phyloP scores from a whole-genome alignment of 805 yeast genomes.

The Kodamaea nitidulidarum region DNA sequence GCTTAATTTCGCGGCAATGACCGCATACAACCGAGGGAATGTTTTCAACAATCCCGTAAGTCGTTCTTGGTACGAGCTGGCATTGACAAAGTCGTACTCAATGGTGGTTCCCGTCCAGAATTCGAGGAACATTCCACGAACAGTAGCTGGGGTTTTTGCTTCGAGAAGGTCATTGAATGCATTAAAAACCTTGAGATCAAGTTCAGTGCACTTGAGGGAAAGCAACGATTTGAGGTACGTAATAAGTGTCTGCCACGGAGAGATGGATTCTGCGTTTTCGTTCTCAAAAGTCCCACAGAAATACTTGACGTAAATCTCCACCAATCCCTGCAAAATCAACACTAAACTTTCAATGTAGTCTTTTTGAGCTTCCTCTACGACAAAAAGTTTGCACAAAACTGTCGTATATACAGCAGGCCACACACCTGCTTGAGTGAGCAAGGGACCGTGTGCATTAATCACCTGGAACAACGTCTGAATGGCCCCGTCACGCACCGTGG shows the following conservation, averaged over 20 bases:
- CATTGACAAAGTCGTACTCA: slow-evolving; percentile 39
- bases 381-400: slow-evolving; percentile 28
- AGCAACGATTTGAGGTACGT: slow-evolving; percentile 42
- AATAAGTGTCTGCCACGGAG: slow-evolving; percentile 57
- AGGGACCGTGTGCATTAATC: slow-evolving; percentile 21
- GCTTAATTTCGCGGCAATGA: slow-evolving; percentile 30
- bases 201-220: slow-evolving; percentile 43
- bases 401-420: slow-evolving; percentile 70
- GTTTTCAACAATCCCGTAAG: slow-evolving; percentile 51
- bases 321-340: slow-evolving; percentile 62
- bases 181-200: slow-evolving; percentile 54
- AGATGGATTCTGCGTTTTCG: too few relatives aligned
- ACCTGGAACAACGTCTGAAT: slow-evolving; percentile 84
- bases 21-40: slow-evolving; percentile 45
- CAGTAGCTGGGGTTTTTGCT: slow-evolving; percentile 12
- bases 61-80: slow-evolving; percentile 53
- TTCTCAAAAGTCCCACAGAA: too few relatives aligned
- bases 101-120: slow-evolving; percentile 48
- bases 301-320: slow-evolving; percentile 55
- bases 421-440: slow-evolving; percentile 16
- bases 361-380: slow-evolving; percentile 16
- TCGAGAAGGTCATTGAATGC: slow-evolving; percentile 47
- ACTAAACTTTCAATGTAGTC: slow-evolving; percentile 61
- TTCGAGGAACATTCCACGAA: slow-evolving; percentile 39
- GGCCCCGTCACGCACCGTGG: slow-evolving; percentile 86